These are phyloP conservation scores for Leucosporidium scottii DNA, from an alignment of 768 basidiomycete species.

Conservation along the genomic window DNA sequence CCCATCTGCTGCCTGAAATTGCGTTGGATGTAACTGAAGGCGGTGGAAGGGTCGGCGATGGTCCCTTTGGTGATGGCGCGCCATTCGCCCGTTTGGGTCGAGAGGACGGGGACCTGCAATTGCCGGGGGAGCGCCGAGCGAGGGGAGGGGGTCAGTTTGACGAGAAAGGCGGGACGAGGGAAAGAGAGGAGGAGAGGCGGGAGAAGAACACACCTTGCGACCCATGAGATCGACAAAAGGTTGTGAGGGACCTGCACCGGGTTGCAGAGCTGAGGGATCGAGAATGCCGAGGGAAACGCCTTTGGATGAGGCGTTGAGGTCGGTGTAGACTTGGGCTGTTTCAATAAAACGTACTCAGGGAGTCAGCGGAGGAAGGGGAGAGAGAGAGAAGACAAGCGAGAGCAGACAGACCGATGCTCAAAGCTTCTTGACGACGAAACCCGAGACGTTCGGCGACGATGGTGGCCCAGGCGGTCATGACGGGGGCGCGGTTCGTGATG, in stretches of 20 bases:
- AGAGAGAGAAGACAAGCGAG: not conserved
- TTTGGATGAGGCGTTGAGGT: slow-evolving; percentile 81
- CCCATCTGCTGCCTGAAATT: slow-evolving; percentile 73
- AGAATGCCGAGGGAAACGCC: slow-evolving; percentile 73
- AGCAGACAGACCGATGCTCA: slow-evolving; percentile 68
- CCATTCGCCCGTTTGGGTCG: slow-evolving; percentile 65
- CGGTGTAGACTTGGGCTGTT: slow-evolving; percentile 85
- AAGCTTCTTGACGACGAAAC: slow-evolving; percentile 78
- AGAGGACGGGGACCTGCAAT: slow-evolving; percentile 68
- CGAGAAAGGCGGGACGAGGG: not conserved
- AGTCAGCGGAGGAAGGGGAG: not conserved
- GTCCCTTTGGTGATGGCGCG: slow-evolving; percentile 67
- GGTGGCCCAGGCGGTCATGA: slow-evolving; percentile 90
- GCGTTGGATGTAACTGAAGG: slow-evolving; percentile 75
- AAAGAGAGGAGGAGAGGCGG: not conserved
- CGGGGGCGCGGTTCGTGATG: slow-evolving; percentile 81
- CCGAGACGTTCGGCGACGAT: slow-evolving; percentile 78
- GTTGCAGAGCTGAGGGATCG: slow-evolving; percentile 42
- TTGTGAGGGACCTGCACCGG: slow-evolving; percentile 58
- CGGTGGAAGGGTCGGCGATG: slow-evolving; percentile 59
- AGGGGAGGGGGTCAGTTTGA: not conserved
- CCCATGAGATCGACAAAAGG: slow-evolving; percentile 79
- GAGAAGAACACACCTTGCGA: slow-evolving; percentile 49
- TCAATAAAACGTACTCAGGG: too few relatives aligned
- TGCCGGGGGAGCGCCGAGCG: too few relatives aligned